phyloP scores from a whole-genome alignment of 768 basidiomycete species.

The Galerina marginata region DNA sequence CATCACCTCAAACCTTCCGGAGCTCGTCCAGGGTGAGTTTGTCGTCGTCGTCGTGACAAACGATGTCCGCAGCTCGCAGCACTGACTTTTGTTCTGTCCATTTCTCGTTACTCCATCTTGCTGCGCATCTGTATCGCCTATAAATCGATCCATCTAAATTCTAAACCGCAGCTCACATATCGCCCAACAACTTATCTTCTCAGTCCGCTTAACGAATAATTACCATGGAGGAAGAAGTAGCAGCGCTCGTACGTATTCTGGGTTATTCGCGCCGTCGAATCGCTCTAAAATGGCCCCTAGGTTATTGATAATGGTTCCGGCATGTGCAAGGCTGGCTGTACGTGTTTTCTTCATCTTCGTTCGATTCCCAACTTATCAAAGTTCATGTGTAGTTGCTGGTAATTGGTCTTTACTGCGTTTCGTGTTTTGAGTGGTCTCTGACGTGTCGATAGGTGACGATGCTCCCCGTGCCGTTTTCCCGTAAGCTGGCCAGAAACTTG shows the following conservation, averaged over 20 bases:
- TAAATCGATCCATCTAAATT: constrained; percentile 23
- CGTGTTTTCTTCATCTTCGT: constrained; percentile 39
- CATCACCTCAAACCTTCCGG: constrained; percentile 26
- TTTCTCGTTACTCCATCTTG: constrained; percentile 5
- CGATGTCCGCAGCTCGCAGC: constrained; percentile 12
- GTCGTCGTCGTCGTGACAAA: constrained; percentile 17
- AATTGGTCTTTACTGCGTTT: constrained; percentile 23
- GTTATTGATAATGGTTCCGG: constrained; percentile 96
- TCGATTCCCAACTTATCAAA: constrained; percentile 25
- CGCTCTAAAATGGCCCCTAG: constrained; percentile 38
- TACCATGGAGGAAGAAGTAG: constrained; percentile 54
- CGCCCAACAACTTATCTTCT: constrained; percentile 22
- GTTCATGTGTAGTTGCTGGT: constrained; percentile 63
- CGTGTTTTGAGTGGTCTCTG: constrained; percentile 18
- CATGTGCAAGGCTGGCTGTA: constrained; percentile 99
- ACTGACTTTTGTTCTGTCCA: constrained; percentile 12
- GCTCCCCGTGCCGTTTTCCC: constrained; percentile 94
- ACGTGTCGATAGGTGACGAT: constrained; percentile 72
- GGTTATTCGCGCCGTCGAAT: neutral
- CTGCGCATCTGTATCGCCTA: constrained; percentile 26
- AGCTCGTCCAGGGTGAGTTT: constrained; percentile 23
- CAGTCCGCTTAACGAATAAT: constrained; percentile 39
- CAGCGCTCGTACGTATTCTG: constrained; percentile 53
- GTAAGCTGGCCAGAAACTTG: constrained; percentile 52
- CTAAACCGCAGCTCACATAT: constrained; percentile 16